These are phyloP conservation scores for Telopea speciosissima DNA, from an alignment of 177 flowering plant genomes.

Conservation along the genomic window DNA sequence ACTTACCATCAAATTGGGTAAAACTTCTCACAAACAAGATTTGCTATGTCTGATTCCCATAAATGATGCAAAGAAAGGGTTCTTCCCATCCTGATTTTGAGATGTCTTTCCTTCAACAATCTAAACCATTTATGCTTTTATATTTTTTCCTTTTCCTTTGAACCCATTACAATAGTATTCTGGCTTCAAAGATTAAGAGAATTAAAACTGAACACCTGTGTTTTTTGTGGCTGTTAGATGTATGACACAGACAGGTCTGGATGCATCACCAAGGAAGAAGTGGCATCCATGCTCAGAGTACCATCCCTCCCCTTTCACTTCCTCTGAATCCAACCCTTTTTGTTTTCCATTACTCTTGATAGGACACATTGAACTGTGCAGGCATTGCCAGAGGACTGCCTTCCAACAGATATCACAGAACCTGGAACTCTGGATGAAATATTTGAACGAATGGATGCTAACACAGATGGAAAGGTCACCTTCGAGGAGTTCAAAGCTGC, in stretches of 20 bases:
- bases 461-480: constrained; percentile 66
- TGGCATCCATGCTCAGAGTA: constrained; percentile 75
- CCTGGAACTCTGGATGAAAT: constrained; percentile 76
- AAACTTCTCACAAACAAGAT: not conserved
- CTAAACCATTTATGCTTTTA: not conserved
- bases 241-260: constrained; percentile 75
- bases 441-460: constrained; percentile 70
- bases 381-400: constrained; percentile 79
- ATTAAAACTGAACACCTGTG: not conserved
- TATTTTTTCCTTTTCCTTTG: no score
- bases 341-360: not conserved
- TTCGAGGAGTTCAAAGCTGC: constrained; percentile 84
- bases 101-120: not conserved
- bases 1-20: not conserved
- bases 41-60: not conserved
- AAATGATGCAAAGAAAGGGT: no score
- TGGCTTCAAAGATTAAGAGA: no score
- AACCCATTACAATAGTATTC: no score
- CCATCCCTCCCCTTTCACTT: constrained; percentile 1
- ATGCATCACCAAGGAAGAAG: constrained; percentile 72
- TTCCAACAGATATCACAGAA: constrained; percentile 62
- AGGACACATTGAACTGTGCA: constrained; percentile 17
- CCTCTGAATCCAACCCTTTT: not conserved
- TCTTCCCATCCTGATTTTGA: no score
- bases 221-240: constrained; percentile 41